Percentiles rank a stretch among this genome's conserved stretches.
phyloP scores from a whole-genome alignment of 306 rosid species.

The Lupinus albus region DNA sequence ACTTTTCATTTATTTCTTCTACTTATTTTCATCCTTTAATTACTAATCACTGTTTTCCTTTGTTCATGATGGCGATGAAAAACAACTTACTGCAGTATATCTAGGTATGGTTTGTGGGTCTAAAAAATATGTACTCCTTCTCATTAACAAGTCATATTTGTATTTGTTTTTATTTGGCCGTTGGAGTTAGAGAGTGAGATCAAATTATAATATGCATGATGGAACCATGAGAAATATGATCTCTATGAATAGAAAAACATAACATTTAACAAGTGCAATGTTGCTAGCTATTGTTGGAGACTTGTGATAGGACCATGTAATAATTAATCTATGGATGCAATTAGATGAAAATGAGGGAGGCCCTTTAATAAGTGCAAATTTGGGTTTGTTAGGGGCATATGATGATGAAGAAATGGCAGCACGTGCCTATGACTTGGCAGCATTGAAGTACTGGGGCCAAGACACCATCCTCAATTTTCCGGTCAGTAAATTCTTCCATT shows the following conservation, averaged over 20 bases:
- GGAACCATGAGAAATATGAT: too few species aligned
- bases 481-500: constrained; percentile 42
- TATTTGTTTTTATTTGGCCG: not conserved
- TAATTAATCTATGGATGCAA: not conserved
- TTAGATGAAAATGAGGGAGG: not conserved
- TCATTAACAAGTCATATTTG: not conserved
- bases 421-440: constrained; percentile 99
- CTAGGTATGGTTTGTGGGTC: constrained; percentile 55
- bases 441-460: constrained; percentile 98
- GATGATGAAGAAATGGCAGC: constrained; percentile 95
- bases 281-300: too few species aligned
- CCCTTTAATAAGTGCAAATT: constrained; percentile 22
- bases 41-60: not conserved
- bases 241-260: too few species aligned
- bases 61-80: constrained; percentile 37
- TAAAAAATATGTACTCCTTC: not conserved
- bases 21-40: not conserved
- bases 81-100: constrained; percentile 67
- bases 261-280: too few species aligned
- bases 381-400: constrained; percentile 77
- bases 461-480: constrained; percentile 83
- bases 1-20: not conserved
- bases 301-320: too few species aligned
- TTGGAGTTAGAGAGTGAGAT: constrained; percentile 1
- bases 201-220: too few species aligned